These are phyloP conservation scores for Phoenix roebelenii DNA, from an alignment of 176 grass and related monocot genomes.

Conservation along the genomic window DNA sequence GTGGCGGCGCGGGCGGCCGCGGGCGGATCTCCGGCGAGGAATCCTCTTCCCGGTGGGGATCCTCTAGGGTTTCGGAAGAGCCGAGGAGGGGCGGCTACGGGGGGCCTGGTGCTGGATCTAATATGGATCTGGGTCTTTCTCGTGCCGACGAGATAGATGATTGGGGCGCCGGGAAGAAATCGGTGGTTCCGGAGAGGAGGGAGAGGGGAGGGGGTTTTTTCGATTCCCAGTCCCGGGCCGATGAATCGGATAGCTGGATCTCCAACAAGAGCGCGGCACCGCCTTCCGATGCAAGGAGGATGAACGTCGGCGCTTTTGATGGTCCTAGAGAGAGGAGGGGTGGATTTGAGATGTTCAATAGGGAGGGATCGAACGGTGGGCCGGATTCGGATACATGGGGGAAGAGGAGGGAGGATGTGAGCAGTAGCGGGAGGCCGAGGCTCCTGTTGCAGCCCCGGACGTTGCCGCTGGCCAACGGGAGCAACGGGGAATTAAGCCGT, in stretches of 20 bases:
- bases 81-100: slow-evolving; percentile 34
- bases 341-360: slow-evolving; percentile 25
- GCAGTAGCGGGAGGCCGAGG: slow-evolving; percentile 21
- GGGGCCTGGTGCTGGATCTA: neutral
- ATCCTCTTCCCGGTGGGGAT: slow-evolving; percentile 9
- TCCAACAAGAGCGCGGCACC: slow-evolving; percentile 20
- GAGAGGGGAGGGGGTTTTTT: slow-evolving; percentile 13
- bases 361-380: slow-evolving; percentile 14
- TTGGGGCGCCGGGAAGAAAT: slow-evolving; percentile 20
- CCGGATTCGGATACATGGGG: slow-evolving; percentile 34
- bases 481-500: slow-evolving; percentile 12
- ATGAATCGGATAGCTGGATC: slow-evolving; percentile 45
- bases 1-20: neutral
- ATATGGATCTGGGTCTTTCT: slow-evolving; percentile 38
- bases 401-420: slow-evolving; percentile 38
- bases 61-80: slow-evolving; percentile 32
- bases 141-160: slow-evolving; percentile 20
- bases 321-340: neutral
- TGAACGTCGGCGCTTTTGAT: slow-evolving; percentile 22
- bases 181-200: slow-evolving; percentile 1
- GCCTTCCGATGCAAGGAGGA: slow-evolving; percentile 17
- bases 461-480: slow-evolving; percentile 18
- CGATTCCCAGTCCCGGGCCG: slow-evolving; percentile 30
- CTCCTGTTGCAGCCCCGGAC: slow-evolving; percentile 53
- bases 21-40: slow-evolving; percentile 5